These are phyloP conservation scores for Fusarium virguliforme DNA, from an alignment of 2,329 filamentous ascomycete genomes.

Conservation along the genomic window DNA sequence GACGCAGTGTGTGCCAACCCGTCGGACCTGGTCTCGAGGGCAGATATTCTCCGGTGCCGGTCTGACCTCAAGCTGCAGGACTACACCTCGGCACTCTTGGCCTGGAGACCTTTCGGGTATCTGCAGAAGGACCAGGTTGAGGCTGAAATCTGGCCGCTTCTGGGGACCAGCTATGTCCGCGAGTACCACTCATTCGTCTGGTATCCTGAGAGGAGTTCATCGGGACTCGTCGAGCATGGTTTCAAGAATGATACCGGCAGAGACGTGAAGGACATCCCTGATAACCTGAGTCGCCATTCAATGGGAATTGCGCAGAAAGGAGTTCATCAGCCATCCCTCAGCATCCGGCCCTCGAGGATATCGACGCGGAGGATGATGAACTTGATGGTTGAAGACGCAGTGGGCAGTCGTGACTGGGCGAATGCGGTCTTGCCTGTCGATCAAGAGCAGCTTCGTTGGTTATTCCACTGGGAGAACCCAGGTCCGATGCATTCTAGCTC, in stretches of 20 bases:
- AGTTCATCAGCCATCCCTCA: neutral
- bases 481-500: neutral
- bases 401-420: conserved; percentile 6
- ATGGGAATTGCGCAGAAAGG: no score
- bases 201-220: neutral
- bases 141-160: conserved; percentile 4
- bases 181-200: conserved; percentile 14
- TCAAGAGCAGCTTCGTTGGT: neutral
- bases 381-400: conserved; percentile 1
- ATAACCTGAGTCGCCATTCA: neutral
- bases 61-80: conserved; percentile 17
- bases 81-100: neutral
- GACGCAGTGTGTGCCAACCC: neutral
- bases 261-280: conserved; percentile 7
- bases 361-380: neutral
- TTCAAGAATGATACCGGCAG: neutral
- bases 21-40: conserved; percentile 3
- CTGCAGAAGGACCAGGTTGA: neutral
- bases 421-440: conserved; percentile 7
- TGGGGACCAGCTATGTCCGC: conserved; percentile 10
- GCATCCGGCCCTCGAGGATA: neutral
- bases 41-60: conserved; percentile 7
- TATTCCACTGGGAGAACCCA: conserved; percentile 10
- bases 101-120: conserved; percentile 18
- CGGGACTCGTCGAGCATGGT: neutral